These are phyloP conservation scores for Eutrema salsugineum DNA, from an alignment of 441 rosid genomes.

Conservation along the genomic window DNA sequence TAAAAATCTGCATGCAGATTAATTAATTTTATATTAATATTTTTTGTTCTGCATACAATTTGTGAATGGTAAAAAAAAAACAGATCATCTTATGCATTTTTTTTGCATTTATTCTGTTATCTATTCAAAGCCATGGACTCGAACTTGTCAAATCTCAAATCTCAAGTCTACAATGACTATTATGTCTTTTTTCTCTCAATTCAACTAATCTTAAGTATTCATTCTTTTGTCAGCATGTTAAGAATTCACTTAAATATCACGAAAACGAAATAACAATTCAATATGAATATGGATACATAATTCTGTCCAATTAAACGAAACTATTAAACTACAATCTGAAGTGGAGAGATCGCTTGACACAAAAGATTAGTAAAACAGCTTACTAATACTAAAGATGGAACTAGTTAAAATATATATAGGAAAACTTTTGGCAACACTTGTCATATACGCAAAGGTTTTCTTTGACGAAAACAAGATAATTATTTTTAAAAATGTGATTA, in stretches of 20 bases:
- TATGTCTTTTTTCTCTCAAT: not conserved
- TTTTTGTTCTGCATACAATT: no score
- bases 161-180: not conserved
- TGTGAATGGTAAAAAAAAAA: no score
- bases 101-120: no score
- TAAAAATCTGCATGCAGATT: no score
- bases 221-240: not conserved
- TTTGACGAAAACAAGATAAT: not conserved
- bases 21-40: no score
- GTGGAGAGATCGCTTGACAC: not conserved
- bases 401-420: not conserved
- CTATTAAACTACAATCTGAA: not conserved
- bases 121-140: no score
- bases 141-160: slow-evolving; percentile 1
- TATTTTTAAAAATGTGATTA: not conserved
- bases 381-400: not conserved
- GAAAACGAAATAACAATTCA: not conserved
- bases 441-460: not conserved
- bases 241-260: not conserved
- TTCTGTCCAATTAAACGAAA: not conserved
- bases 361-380: not conserved
- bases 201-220: not conserved
- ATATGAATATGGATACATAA: not conserved
- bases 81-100: no score
- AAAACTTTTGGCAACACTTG: not conserved